These are phyloP conservation scores for Alternaria sp. DNA, from an alignment of 2,329 filamentous ascomycete species.

Conservation along the genomic window DNA sequence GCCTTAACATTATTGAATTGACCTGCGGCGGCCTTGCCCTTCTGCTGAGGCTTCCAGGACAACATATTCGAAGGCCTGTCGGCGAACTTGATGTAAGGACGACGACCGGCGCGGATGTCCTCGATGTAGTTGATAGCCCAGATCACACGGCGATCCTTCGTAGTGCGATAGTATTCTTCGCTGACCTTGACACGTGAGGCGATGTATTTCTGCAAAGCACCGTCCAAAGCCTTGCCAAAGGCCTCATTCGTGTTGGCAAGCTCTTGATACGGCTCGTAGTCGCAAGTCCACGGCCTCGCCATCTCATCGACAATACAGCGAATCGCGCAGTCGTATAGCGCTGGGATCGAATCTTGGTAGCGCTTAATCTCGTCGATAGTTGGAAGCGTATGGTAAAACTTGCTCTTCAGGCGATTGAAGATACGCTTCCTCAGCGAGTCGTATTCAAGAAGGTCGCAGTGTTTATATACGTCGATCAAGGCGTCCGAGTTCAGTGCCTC, in stretches of 20 bases:
- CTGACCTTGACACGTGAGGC: constrained; percentile 5
- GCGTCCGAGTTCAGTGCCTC: constrained; percentile 12
- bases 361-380: constrained; percentile 12
- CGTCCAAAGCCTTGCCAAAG: constrained; percentile 5
- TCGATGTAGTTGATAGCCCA: constrained; percentile 8
- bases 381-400: constrained; percentile 9
- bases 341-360: constrained; percentile 13
- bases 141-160: neutral
- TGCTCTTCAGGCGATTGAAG: constrained; percentile 9
- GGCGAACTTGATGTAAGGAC: neutral
- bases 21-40: neutral
- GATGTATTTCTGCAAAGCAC: constrained; percentile 6
- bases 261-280: constrained; percentile 19
- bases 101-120: neutral
- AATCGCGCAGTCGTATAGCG: constrained; percentile 4
- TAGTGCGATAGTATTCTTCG: constrained; percentile 11
- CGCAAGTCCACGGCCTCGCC: constrained; percentile 14
- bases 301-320: constrained; percentile 10
- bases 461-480: constrained; percentile 22
- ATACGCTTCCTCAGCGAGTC: constrained; percentile 11
- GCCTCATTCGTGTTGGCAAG: constrained; percentile 2
- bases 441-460: constrained; percentile 26
- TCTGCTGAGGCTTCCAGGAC: neutral
- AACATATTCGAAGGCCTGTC: neutral
- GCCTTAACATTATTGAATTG: neutral